Evolutionary conservation across 2,329 filamentous ascomycete species (phyloP).

Genomic region (Blastomyces gilchristii): DNA sequence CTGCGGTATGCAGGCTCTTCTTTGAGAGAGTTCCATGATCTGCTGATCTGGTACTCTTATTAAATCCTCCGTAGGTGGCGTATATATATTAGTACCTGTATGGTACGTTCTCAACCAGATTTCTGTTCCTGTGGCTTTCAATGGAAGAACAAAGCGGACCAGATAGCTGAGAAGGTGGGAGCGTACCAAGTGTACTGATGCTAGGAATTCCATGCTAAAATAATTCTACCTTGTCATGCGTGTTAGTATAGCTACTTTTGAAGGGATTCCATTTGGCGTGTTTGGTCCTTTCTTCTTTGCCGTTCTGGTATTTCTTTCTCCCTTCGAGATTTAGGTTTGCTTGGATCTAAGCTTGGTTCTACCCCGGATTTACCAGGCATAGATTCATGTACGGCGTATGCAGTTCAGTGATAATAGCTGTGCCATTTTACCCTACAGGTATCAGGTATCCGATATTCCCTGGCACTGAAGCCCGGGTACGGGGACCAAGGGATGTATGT

Average conservation of each 20-base stretch:
- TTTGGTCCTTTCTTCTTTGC: neutral
- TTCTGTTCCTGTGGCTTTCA: neutral
- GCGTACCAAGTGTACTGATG: neutral
- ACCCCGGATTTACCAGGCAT: conserved; percentile 1
- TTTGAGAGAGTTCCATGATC: neutral
- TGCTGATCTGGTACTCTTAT: neutral
- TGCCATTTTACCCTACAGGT: neutral
- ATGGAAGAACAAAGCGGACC: neutral
- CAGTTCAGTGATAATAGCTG: neutral
- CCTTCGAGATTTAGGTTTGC: neutral
- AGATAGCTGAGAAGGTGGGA: neutral
- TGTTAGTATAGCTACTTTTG: no score
- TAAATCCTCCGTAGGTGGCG: neutral
- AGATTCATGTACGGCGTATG: neutral
- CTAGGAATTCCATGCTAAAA: neutral
- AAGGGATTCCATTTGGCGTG: neutral
- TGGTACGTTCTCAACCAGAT: neutral
- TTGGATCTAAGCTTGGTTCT: neutral
- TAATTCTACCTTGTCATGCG: no score
- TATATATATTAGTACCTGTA: neutral
- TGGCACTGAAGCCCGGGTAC: neutral
- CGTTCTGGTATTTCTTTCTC: neutral
- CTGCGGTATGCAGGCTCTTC: neutral
- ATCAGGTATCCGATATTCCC: neutral
- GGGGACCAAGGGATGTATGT: neutral